Evolutionary conservation across 1,139 yeast species (phyloP).

Genomic region (Diutina pseudorugosa): DNA sequence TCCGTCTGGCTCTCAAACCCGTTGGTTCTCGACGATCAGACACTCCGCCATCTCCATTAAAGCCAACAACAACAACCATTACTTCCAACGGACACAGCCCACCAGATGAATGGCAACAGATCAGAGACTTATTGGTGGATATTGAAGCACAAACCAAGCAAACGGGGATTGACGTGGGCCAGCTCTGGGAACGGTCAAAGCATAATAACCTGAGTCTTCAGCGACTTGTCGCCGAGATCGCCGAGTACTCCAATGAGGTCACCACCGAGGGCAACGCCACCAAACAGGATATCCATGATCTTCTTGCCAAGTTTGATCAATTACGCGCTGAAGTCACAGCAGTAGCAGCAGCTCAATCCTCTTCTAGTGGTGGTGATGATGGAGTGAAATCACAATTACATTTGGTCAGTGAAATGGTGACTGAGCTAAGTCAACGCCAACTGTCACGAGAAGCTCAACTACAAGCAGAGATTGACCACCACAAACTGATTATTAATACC

Average conservation of each 20-base stretch:
- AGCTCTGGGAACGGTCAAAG: conserved; percentile 28
- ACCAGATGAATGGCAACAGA: neutral
- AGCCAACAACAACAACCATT: neutral
- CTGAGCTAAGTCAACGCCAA: neutral
- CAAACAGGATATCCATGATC: conserved; percentile 16
- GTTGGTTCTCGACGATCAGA: neutral
- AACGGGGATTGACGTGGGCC: conserved; percentile 18
- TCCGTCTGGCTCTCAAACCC: neutral
- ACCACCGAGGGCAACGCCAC: conserved; percentile 28
- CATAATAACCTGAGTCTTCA: conserved; percentile 29
- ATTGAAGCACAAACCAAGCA: neutral
- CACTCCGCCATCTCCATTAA: neutral
- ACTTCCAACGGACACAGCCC: neutral
- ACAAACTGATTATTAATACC: neutral
- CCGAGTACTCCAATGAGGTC: conserved; percentile 23
- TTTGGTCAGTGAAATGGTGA: neutral
- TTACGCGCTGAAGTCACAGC: neutral
- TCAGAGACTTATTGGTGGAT: neutral
- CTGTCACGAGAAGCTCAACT: neutral
- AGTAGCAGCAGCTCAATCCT: neutral
- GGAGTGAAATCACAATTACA: neutral
- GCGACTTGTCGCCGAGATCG: conserved; percentile 21
- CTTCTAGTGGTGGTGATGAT: neutral
- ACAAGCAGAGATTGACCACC: neutral
- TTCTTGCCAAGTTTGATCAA: neutral